Evolutionary conservation across 1,284 basidiomycete species (phyloP), one percentile per base, ranked within the genome.

Genomic region (Tylopilus sp.): DNA sequence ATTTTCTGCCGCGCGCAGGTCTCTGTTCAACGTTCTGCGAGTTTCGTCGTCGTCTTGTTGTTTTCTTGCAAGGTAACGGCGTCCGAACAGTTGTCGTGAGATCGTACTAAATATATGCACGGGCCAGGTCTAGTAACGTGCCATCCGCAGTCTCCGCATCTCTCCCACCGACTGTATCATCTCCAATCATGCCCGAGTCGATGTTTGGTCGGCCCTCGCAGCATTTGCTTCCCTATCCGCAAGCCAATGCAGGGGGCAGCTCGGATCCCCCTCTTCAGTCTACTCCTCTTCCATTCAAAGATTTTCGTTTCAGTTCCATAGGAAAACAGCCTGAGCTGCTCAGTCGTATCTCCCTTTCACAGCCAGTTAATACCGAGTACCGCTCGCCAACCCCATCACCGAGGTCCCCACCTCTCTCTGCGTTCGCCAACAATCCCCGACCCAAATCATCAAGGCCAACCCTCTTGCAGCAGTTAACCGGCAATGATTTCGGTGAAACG

Each of bases 241-340:
- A 44, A 9, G n/a, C 38, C 17, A 37, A 7, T 3, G n/a, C 46
- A 0, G 47, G 11, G 7, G 18, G 7, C 33, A 28, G 14, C 28
- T 21, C 20, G 14, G 46, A 44, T 26, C 29, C 51, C 12, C 50
- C 66, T 54, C 46, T 65, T 8, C 50, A 44, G 15, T 28, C 34
- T 4, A 39, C 38, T 1, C 42, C 59, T 17, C 58, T 35, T n/a
- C 49, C 36, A 18, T 74, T 77, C 51, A 54, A 65, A 18, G 55
- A 66, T 45, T 69, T 80, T 57, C 65, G 63, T 24, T 80, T 80
- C 59, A 61, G 57, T 20, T 70, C 63, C 11, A 80, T 80, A 44
- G 77, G 77, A 37, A 73, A 74, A 55, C 59, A 68, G 53, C 77
- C 76, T 1, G 62, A 66, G 20, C 60, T 80, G 18, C 66, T 80